These are phyloP conservation scores for Ogataea sp. DNA, from an alignment of 805 yeast species.

Conservation along the genomic window DNA sequence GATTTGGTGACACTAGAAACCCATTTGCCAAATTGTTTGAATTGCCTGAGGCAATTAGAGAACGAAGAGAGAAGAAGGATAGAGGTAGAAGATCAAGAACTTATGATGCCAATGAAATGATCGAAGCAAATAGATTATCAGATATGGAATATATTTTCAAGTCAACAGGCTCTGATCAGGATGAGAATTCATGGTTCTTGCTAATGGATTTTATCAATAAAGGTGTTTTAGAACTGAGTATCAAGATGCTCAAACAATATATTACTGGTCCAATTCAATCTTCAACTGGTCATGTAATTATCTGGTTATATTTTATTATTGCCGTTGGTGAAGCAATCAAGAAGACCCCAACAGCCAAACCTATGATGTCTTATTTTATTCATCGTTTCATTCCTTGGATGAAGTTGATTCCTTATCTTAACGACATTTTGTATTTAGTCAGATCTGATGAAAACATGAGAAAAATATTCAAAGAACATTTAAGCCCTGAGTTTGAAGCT, in stretches of 20 bases:
- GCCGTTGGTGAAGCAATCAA: slow-evolving; percentile 52
- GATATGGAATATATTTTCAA: slow-evolving; percentile 11
- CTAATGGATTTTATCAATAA: slow-evolving; percentile 49
- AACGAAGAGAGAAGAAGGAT: slow-evolving; percentile 65
- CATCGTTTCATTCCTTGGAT: slow-evolving; percentile 63
- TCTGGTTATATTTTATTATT: slow-evolving; percentile 68
- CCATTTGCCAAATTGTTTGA: slow-evolving; percentile 73
- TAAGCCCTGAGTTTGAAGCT: slow-evolving; percentile 2
- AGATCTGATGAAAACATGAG: slow-evolving; percentile 17
- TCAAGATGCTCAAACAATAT: slow-evolving; percentile 59
- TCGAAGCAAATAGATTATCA: background rate
- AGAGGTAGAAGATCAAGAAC: slow-evolving; percentile 39
- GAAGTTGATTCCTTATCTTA: slow-evolving; percentile 52
- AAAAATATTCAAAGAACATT: slow-evolving; percentile 7
- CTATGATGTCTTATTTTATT: slow-evolving; percentile 42
- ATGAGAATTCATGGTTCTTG: slow-evolving; percentile 44
- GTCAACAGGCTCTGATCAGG: slow-evolving; percentile 21
- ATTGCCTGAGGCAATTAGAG: slow-evolving; percentile 63
- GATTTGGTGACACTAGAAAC: slow-evolving; percentile 68
- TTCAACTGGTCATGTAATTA: slow-evolving; percentile 64
- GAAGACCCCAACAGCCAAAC: slow-evolving; percentile 34
- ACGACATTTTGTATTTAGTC: slow-evolving; percentile 39
- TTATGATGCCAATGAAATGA: background rate
- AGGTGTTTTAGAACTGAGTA: slow-evolving; percentile 60
- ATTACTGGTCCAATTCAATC: slow-evolving; percentile 63